Conservation (phyloP, 2,329 filamentous ascomycete species). For the Penicillium occitanis region DNA sequence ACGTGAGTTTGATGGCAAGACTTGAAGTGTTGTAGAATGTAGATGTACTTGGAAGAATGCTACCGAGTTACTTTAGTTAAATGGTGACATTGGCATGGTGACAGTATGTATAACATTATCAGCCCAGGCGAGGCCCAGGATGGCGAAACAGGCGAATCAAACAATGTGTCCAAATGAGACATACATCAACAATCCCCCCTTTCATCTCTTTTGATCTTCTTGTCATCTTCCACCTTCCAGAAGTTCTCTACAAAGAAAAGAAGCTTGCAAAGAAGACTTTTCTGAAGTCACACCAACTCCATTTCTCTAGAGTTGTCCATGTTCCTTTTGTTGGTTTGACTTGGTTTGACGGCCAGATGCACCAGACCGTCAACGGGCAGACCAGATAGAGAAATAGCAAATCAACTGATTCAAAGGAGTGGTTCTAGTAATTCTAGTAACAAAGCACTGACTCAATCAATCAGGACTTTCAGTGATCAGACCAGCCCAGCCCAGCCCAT, state of each 20-base stretch:
- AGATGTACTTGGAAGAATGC: not conserved
- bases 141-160: not conserved
- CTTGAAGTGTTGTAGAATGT: not conserved
- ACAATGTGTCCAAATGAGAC: not conserved
- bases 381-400: not conserved
- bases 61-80: not conserved
- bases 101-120: not conserved
- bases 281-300: not conserved
- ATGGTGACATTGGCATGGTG: conserved; percentile 2
- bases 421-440: not conserved
- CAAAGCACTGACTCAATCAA: not conserved
- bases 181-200: not conserved
- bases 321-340: not conserved
- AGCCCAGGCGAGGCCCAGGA: not conserved
- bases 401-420: not conserved
- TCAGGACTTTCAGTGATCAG: not conserved
- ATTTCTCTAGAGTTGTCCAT: not conserved
- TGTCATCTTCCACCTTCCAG: not conserved
- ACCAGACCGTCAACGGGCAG: not conserved
- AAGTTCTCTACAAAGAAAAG: not conserved
- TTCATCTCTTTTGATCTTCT: not conserved
- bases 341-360: conserved; percentile 3
- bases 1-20: not conserved
- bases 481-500: not conserved
- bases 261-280: not conserved